A percentile compares a stretch with the other conserved stretches of the same genome.
Conservation (phyloP, 2,329 filamentous ascomycete genomes). For the Ascochyta fabae region DNA sequence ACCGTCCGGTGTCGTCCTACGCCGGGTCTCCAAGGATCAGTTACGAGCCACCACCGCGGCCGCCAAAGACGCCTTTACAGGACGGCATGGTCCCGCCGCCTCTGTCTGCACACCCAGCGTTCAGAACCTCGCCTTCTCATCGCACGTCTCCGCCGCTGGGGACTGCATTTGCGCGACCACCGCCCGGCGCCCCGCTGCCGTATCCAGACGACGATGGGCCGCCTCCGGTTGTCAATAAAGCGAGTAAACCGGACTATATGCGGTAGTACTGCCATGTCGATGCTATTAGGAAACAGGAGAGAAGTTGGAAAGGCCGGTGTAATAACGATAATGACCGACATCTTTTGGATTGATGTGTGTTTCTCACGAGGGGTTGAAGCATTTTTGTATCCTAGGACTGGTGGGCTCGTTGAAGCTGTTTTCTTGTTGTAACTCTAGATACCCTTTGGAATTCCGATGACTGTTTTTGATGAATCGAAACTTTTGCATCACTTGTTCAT, state of each 20-base stretch:
- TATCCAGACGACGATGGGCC: conserved; percentile 83
- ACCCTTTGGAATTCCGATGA: conserved; percentile 7
- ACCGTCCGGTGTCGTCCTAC: conserved; percentile 29
- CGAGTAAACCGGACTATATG: conserved; percentile 76
- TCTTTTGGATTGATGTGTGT: neutral
- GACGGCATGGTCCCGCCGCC: conserved; percentile 26
- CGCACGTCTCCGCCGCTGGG: conserved; percentile 37
- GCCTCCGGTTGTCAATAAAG: conserved; percentile 84
- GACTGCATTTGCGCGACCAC: conserved; percentile 36
- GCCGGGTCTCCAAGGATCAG: conserved; percentile 38
- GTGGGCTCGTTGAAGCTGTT: neutral
- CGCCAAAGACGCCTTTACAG: conserved; percentile 51
- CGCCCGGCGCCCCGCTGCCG: conserved; percentile 61
- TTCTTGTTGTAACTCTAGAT: conserved; percentile 13
- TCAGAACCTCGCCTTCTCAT: conserved; percentile 1
- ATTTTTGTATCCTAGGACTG: neutral
- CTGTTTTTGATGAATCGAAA: too few species aligned
- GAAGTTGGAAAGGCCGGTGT: neutral
- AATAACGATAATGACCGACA: conserved; percentile 9
- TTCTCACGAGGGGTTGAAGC: neutral
- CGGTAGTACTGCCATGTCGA: conserved; percentile 16
- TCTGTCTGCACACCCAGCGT: conserved; percentile 16
- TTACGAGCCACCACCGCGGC: conserved; percentile 47
- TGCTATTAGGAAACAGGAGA: neutral
- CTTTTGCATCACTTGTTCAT: too few species aligned